These are phyloP conservation scores for Filosporella fistucella DNA, from an alignment of 495 filamentous ascomycete genomes.

Conservation along the genomic window DNA sequence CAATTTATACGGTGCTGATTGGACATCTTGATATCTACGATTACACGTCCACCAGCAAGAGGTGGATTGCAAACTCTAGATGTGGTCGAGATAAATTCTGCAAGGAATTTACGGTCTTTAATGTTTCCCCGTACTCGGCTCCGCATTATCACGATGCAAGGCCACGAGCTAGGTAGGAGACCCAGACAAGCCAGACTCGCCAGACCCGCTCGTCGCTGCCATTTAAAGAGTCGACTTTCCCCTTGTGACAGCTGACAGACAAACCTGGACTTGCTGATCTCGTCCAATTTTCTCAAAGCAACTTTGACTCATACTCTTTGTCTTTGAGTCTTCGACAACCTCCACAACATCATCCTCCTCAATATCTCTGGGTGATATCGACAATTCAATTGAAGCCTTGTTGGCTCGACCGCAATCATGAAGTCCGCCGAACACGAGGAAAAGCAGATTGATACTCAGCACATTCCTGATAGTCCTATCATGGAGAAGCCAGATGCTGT, in stretches of 20 bases:
- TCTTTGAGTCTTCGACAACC: background rate
- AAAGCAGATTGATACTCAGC: background rate
- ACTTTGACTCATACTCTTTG: background rate
- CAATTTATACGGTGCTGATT: too few species aligned
- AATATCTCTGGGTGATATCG: background rate
- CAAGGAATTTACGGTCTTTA: background rate
- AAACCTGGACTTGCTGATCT: background rate
- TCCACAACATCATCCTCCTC: background rate
- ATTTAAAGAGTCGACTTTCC: background rate
- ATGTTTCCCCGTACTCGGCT: background rate
- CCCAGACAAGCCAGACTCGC: too few species aligned
- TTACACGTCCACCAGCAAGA: background rate
- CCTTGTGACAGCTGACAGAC: background rate
- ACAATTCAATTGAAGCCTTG: background rate
- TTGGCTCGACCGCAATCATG: background rate
- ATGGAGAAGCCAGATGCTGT: conserved; percentile 9
- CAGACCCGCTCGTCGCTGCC: background rate
- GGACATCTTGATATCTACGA: background rate
- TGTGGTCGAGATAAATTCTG: background rate
- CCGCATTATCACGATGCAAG: too few species aligned
- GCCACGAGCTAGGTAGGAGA: too few species aligned
- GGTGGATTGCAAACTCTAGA: background rate
- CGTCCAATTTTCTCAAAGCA: too few species aligned
- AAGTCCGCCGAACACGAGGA: conserved; percentile 1
- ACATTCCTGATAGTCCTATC: conserved; percentile 1